Evolutionary conservation across 192 early-diverging fungal genomes (phyloP), one percentile per base, ranked within the genome.

Genomic region (Podila verticillata): DNA sequence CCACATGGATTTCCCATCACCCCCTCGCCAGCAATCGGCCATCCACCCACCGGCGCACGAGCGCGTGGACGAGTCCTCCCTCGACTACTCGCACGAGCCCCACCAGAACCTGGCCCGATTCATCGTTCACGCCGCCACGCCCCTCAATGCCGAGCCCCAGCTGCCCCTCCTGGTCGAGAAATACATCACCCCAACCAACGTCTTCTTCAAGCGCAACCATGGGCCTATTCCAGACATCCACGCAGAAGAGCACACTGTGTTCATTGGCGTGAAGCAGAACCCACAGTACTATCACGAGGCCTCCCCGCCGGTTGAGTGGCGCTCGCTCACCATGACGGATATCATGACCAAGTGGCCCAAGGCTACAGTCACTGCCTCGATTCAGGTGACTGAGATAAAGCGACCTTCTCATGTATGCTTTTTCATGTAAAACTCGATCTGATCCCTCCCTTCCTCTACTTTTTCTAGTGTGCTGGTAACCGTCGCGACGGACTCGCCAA

Each of bases 161-260:
- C 83, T 88, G 10, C 81, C 87, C 12, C 82, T 77, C 57, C 85
- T 94, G 10, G 81, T 91, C 13, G 70, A 79, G n/a, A 85, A 84
- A 57, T 89, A 89, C 73, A 87, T 95, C 47, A 97, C 96, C 15
- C 94, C 94, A 7, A 92, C 89, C 51, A 83, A 89, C 24, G 73
- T 85, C 48, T 94, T 94, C 77, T 97, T 93, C 69, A 93, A 94
- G 54, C 91, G 96, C 26, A 95, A 95, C 83, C 96, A 97, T 70
- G 91, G 96, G 6, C 94, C 96, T 28, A 93, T 97, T 39, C 96
- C 96, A 13, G 83, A 91, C 39, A 84, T 96, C n/a, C 84, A 89
- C 24, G 68, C 72, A 2, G 75, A 84, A 0, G 71, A 80, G 9
- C 94, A 91, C 84, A 22, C 48, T 12, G 83, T 97, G 66, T 71